These are phyloP conservation scores for Diaporthe sp. DNA, from an alignment of 2,329 filamentous ascomycete genomes.

Conservation along the genomic window DNA sequence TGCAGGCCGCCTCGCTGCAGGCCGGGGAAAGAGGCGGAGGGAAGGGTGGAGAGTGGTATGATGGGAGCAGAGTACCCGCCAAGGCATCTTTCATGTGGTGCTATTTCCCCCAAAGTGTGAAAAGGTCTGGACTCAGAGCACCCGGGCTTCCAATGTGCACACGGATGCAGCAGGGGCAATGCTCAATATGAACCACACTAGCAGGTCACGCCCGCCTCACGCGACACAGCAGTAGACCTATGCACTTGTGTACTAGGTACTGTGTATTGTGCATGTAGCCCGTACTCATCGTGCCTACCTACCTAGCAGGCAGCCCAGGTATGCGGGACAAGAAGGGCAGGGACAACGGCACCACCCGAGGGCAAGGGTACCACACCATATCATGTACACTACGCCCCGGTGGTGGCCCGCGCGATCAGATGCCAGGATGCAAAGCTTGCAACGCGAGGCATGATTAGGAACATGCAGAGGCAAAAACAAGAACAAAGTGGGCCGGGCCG, in stretches of 20 bases:
- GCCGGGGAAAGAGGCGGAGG: constrained; percentile 4
- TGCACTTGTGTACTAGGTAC: not conserved
- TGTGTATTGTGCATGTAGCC: not conserved
- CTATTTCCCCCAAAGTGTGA: not conserved
- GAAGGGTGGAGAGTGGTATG: constrained; percentile 2
- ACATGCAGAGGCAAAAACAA: not conserved
- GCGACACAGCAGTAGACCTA: not conserved
- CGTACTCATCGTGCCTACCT: not conserved
- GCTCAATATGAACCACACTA: constrained; percentile 14
- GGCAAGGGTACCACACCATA: not conserved
- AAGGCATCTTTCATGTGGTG: constrained; percentile 8
- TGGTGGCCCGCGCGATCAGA: constrained; percentile 14
- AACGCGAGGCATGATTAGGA: not conserved
- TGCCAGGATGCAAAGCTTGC: constrained; percentile 16
- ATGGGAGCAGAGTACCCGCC: constrained; percentile 3
- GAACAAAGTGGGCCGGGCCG: not conserved
- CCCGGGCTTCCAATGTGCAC: not conserved
- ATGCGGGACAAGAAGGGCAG: not conserved
- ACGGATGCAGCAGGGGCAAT: not conserved
- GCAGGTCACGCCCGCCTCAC: constrained; percentile 21
- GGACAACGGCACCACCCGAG: constrained; percentile 3
- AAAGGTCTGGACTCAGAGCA: not conserved
- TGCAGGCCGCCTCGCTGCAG: constrained; percentile 12
- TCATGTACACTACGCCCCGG: not conserved
- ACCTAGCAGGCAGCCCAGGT: not conserved